Evolutionary conservation across 306 rosid species (phyloP), one percentile per base, ranked within the genome.

Genomic region (Hippophae gyantsensis): DNA sequence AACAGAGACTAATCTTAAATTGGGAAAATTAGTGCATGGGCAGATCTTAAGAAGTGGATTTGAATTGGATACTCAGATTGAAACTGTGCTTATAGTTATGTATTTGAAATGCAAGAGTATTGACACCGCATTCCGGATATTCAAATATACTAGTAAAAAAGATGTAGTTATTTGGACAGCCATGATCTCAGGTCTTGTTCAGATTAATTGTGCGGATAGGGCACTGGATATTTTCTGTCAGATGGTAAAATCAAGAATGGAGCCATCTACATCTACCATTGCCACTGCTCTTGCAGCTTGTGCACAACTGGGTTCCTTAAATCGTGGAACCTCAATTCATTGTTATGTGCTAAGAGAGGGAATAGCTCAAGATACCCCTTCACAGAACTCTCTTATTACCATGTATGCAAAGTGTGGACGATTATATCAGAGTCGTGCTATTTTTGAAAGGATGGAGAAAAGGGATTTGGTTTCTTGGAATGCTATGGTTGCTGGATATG

Each of bases 381-480:
- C 84, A 58, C 79, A 79, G 42, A 84, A 87, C 66, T 76, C 95
- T 73, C 92, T 87, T 55, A 66, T 87, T 40, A 76, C 89, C 51
- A 82, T 87, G 93, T 87, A 87, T 68, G 83, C 86, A 43, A 84
- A 84, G 63, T 87, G 89, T 58, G 77, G 81, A 47, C 83, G 43
- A 57, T 54, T 84, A 80, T 67, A 60, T 68, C 92, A 64, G 46
- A 72, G 93, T 70, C 73, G 57, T 45, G 65, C 68, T 46, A 50
- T 79, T 27, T 87, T 87, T 46, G 69, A 80, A 61, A 76, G 53
- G 61, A 82, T 84, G 80, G 53, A 46, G 50, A 54, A 62, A 58
- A 79, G 78, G 66, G 95, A 87, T 68, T 78, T 84, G 72, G 89
- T 87, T 70, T 79, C 92, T 49, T 87, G 95, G 92, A 87, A 87